These are phyloP conservation scores for Cladobotryum mycophilum DNA, from an alignment of 2,329 filamentous ascomycete genomes.

Conservation along the genomic window DNA sequence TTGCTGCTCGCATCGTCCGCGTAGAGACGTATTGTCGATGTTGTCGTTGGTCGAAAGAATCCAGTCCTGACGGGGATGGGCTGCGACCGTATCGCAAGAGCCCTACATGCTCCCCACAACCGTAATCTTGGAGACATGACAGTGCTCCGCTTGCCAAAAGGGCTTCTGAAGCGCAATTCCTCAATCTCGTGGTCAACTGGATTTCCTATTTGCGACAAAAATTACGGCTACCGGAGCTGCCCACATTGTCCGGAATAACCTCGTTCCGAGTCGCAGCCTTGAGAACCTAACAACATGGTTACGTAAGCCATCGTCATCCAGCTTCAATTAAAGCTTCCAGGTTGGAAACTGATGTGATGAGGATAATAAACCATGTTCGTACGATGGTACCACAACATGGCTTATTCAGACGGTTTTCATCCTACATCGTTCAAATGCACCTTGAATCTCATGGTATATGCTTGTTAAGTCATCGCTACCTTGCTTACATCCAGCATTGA, in stretches of 20 bases:
- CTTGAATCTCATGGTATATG: too few relatives aligned
- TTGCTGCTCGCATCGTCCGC: conserved; percentile 27
- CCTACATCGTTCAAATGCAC: too few relatives aligned
- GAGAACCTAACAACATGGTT: neutral
- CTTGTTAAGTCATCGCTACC: too few relatives aligned
- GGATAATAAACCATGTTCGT: too few relatives aligned
- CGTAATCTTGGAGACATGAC: conserved; percentile 29
- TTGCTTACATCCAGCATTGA: too few relatives aligned
- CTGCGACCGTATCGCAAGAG: conserved; percentile 25
- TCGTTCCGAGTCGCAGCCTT: conserved; percentile 7
- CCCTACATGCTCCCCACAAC: conserved; percentile 30
- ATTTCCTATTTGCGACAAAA: conserved; percentile 10
- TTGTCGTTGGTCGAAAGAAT: conserved; percentile 17
- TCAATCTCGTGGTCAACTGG: conserved; percentile 9
- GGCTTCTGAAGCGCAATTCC: conserved; percentile 8
- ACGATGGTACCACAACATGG: too few relatives aligned
- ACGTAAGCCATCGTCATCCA: neutral
- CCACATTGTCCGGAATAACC: conserved; percentile 14
- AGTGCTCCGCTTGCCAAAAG: conserved; percentile 13
- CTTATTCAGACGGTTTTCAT: too few relatives aligned
- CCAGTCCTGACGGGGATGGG: conserved; percentile 20
- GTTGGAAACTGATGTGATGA: too few relatives aligned
- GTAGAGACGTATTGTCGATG: conserved; percentile 21
- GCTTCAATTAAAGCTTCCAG: neutral
- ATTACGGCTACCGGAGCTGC: conserved; percentile 8